phyloP scores from a whole-genome alignment of 306 rosid species.

The Dalbergia oliveri region DNA sequence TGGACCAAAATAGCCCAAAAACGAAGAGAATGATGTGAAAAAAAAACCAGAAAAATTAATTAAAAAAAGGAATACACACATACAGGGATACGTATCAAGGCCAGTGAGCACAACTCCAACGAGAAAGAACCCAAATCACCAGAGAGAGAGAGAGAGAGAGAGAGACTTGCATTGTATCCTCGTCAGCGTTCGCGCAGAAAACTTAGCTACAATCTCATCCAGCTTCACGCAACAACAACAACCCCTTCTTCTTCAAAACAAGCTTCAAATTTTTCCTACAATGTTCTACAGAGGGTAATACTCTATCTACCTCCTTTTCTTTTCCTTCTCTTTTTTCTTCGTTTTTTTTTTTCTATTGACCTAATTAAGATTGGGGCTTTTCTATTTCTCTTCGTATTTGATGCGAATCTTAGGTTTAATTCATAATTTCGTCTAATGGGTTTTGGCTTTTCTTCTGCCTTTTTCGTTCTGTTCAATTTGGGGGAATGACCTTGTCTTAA shows the following conservation, averaged over 20 bases:
- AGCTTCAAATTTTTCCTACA: conserved; percentile 14
- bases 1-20: too few species aligned
- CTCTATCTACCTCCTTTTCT: not conserved
- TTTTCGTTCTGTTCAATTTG: not conserved
- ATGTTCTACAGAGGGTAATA: conserved; percentile 74
- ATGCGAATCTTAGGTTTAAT: conserved; percentile 16
- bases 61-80: too few species aligned
- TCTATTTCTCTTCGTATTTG: not conserved
- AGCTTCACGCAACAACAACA: not conserved
- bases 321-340: not conserved
- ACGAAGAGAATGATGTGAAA: too few species aligned
- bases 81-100: too few species aligned
- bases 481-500: not conserved
- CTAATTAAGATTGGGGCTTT: conserved; percentile 30
- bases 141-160: too few species aligned
- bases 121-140: too few species aligned
- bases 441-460: not conserved
- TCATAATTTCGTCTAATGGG: conserved; percentile 1
- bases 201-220: not conserved
- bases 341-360: not conserved
- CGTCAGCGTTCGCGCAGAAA: not conserved
- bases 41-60: too few species aligned
- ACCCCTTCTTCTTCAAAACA: not conserved
- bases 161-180: too few species aligned
- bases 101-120: too few species aligned